Conservation (phyloP, 2,329 filamentous ascomycete genomes). For the Plectosphaerella plurivora region DNA sequence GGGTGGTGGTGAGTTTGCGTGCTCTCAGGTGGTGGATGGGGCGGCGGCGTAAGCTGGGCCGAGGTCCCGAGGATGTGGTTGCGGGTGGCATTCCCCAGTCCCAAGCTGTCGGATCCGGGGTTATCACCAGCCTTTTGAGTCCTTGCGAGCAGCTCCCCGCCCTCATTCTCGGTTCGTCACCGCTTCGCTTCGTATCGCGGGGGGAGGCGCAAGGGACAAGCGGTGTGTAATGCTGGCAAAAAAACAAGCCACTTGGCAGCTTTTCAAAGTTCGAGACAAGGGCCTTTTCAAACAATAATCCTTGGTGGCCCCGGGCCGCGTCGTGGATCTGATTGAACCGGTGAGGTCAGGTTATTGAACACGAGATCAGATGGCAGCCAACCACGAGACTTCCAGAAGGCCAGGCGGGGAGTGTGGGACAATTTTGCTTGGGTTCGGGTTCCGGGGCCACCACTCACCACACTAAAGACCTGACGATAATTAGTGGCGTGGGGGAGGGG, state of each 20-base stretch:
- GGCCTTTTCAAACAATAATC: too few species aligned
- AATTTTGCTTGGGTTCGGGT: background rate
- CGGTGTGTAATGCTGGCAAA: background rate
- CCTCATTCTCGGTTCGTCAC: too few species aligned
- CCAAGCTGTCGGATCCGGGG: background rate
- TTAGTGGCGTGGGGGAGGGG: background rate
- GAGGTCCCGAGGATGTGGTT: background rate
- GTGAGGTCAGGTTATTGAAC: background rate
- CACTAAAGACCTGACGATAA: background rate
- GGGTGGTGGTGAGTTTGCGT: too few species aligned
- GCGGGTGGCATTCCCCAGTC: background rate
- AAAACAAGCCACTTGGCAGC: background rate
- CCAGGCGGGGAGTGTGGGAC: background rate
- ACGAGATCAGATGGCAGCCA: background rate
- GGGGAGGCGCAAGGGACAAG: background rate
- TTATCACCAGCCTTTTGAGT: background rate
- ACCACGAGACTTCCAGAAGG: background rate
- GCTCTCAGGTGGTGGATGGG: too few species aligned
- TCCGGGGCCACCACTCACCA: background rate
- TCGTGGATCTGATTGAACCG: background rate
- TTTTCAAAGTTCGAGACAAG: background rate
- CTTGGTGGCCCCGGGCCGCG: too few species aligned
- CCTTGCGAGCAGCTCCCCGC: too few species aligned
- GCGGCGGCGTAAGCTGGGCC: too few species aligned
- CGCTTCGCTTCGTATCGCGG: too few species aligned